Percentiles rank a stretch among this genome's conserved stretches.
These are phyloP conservation scores for Talaromyces borbonicus DNA, from an alignment of 495 filamentous ascomycete species.

Conservation along the genomic window DNA sequence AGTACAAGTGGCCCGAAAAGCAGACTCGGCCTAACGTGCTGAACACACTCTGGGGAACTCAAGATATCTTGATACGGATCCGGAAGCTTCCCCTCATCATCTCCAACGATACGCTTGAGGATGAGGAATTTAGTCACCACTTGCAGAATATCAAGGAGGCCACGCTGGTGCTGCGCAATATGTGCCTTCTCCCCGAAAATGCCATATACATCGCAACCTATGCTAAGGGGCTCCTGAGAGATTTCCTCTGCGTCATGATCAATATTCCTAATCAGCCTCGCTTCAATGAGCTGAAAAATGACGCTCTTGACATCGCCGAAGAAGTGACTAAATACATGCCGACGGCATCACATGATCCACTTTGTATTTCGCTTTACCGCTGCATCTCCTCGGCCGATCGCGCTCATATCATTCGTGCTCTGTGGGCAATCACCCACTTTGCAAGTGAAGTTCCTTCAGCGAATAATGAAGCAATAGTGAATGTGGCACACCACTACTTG, in stretches of 20 bases:
- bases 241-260: slow-evolving; percentile 71
- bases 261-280: slow-evolving; percentile 66
- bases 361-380: slow-evolving; percentile 65
- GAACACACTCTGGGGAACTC: slow-evolving; percentile 53
- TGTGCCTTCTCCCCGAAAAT: slow-evolving; percentile 85
- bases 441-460: slow-evolving; percentile 69
- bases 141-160: slow-evolving; percentile 77
- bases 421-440: slow-evolving; percentile 79
- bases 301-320: slow-evolving; percentile 87
- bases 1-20: slow-evolving; percentile 7
- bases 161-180: slow-evolving; percentile 80
- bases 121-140: slow-evolving; percentile 58
- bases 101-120: slow-evolving; percentile 59
- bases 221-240: slow-evolving; percentile 54
- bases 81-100: slow-evolving; percentile 45
- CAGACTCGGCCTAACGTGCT: slow-evolving; percentile 52
- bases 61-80: slow-evolving; percentile 62
- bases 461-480: slow-evolving; percentile 55
- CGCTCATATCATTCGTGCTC: slow-evolving; percentile 72
- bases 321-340: slow-evolving; percentile 72
- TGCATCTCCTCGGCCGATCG: slow-evolving; percentile 69
- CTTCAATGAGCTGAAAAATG: slow-evolving; percentile 80
- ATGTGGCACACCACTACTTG: slow-evolving; percentile 55
- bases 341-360: slow-evolving; percentile 58
- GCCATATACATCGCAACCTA: slow-evolving; percentile 69